Conservation (phyloP, 140 eudicot species). For the Stevia rebaudiana region DNA sequence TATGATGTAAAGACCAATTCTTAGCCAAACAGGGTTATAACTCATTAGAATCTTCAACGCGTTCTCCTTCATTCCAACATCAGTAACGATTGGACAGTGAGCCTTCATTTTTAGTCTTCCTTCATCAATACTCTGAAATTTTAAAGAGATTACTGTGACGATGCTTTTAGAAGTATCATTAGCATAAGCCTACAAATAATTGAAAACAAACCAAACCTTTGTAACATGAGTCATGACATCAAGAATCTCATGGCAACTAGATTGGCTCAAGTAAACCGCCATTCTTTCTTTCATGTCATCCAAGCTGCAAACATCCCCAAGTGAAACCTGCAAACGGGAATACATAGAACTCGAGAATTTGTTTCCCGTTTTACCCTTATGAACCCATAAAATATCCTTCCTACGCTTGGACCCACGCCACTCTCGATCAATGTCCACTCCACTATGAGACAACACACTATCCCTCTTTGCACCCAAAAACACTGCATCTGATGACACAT, state of each 20-base stretch:
- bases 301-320: slow-evolving; percentile 73
- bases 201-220: slow-evolving; percentile 49
- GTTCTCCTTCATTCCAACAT: slow-evolving; percentile 90
- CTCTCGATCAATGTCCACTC: slow-evolving; percentile 50
- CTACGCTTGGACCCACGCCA: slow-evolving; percentile 80
- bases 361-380: slow-evolving; percentile 29
- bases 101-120: slow-evolving; percentile 88
- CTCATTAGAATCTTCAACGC: slow-evolving; percentile 63
- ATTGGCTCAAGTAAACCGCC: slow-evolving; percentile 64
- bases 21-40: slow-evolving; percentile 80
- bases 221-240: slow-evolving; percentile 66
- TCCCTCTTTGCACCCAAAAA: slow-evolving; percentile 66
- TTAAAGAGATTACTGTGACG: neutral
- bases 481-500: slow-evolving; percentile 21
- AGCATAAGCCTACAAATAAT: neutral
- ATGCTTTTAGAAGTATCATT: neutral
- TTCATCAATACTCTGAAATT: slow-evolving; percentile 69
- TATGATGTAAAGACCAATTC: slow-evolving; percentile 73
- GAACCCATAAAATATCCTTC: slow-evolving; percentile 51
- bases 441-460: slow-evolving; percentile 32
- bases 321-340: slow-evolving; percentile 42
- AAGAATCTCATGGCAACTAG: slow-evolving; percentile 56
- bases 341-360: slow-evolving; percentile 29
- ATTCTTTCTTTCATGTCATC: slow-evolving; percentile 84
- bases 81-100: slow-evolving; percentile 83